Evolutionary conservation across 768 basidiomycete genomes (phyloP), one percentile per base, ranked within the genome.

Genomic region (Pulveroboletus sp.): DNA sequence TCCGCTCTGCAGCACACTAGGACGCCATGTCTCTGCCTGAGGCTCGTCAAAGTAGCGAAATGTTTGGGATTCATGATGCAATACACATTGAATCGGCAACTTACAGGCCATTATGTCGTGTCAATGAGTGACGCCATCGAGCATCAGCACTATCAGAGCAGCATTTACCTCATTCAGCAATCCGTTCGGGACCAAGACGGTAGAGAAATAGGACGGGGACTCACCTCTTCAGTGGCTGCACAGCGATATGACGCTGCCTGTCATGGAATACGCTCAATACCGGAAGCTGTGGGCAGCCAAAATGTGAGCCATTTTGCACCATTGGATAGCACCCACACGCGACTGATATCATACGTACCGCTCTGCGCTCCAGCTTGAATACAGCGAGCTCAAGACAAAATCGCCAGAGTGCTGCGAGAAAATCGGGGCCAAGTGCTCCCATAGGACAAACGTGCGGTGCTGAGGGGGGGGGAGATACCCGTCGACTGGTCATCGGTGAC

Each of bases 331-430:
- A 41, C n/a, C 28, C 18, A 15, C 21, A 21, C 21, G 11, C n/a
- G 3, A 41, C 15, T 21, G 11, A 30, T 37, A 24, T 12, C 2
- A 24, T 39, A 63, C 61, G 9, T 46, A 63, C 61, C 50, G 49
- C 57, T 52, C 49, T 57, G 32, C 61, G 57, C n/a, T 63, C 61
- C 4, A 63, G 30, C 27, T 39, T 17, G 49, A 57, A 62, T 42
- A 63, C 55, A 5, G 52, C 61, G 3, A 51, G 41, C 30, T 60
- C 51, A 26, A 63, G 55, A 6, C 55, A 52, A 37, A 54, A 12
- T 35, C 43, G 46, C 60, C 61, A 62, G 14, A 62, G 48, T 9
- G 43, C 50, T 9, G 43, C 52, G n/a, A 62, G 42, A 27, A 54
- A 52, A 18, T 57, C 46, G 6, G 61, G 52, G 15, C 21, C 7